Base-by-base conservation (phyloP, 176 grass and related monocot species). In the Hyparrhenia diplandra region DNA sequence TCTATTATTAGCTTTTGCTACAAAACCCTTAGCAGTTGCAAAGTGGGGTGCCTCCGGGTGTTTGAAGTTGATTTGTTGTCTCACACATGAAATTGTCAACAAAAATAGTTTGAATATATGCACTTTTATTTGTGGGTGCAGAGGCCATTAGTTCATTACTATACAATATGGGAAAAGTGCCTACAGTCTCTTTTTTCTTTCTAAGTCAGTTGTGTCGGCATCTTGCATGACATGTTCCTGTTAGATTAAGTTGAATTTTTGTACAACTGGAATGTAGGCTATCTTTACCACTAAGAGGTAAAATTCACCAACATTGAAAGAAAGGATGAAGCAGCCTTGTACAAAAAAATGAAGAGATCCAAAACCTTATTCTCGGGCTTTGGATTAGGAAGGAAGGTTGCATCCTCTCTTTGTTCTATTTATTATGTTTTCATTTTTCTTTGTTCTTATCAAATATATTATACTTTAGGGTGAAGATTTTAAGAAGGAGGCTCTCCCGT, bases 341-440 rank as follows among this genome's bases (percentile, higher is more conserved):
- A 99, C 80, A 99, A 95, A 86, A n/a, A n/a, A 99, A 93, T 57
- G 92, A 93, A 90, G 92, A 99, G 80, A 95, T 99, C 65, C 96
- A 99, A 89, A 99, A 95, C 85, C 90, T 95, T 58, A 99, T 99
- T 84, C 92, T 93, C 65, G 96, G 2, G 41, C 89, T 99, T n/a
- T 89, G 96, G 96, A 34, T 88, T 99, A 80, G 96, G 96, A 91
- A 90, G 95, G 49, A 99, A 99, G 92, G 96, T 91, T 55, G 45
- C 29, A 75, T 73, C 35, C 59, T 83, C 34, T 69, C 78, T n/a
- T 83, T 72, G 2, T 60, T 76, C 23, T 67, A 24, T n/a, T 64
- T 72, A 35, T 37, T 75, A 41, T 73, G 66, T n/a, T 4, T 6
- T 76, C 10, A 54, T n/a, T 69, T 6, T 21, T 81, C 69, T 69